phyloP scores from a whole-genome alignment of 2,329 filamentous ascomycete species.

The Colletotrichum liriopes region DNA sequence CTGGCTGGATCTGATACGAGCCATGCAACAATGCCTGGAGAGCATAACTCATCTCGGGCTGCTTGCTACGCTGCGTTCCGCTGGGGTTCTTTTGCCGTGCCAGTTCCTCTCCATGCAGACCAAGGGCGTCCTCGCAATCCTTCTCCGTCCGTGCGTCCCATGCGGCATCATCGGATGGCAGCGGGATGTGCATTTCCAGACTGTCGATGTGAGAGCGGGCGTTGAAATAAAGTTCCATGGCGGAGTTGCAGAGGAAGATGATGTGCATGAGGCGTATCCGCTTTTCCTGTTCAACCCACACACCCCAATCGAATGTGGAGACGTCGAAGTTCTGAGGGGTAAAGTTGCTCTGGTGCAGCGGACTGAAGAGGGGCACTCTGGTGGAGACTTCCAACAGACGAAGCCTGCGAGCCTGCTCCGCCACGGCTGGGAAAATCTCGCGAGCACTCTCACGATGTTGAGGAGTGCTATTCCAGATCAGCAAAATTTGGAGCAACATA shows the following conservation, averaged over 20 bases:
- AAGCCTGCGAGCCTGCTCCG: conserved; percentile 69
- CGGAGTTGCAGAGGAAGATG: conserved; percentile 75
- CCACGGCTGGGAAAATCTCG: conserved; percentile 71
- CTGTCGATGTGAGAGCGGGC: conserved; percentile 73
- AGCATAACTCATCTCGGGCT: conserved; percentile 75
- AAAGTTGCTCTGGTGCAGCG: conserved; percentile 72
- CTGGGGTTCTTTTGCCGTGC: conserved; percentile 72
- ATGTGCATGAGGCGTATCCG: conserved; percentile 76
- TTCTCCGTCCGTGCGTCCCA: conserved; percentile 76
- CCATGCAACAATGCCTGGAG: conserved; percentile 74
- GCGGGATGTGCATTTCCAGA: conserved; percentile 76
- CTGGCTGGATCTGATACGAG: conserved; percentile 72
- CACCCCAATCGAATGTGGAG: conserved; percentile 74
- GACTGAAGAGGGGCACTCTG: conserved; percentile 66
- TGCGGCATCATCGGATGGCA: conserved; percentile 80
- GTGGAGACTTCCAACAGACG: conserved; percentile 70
- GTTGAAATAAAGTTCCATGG: conserved; percentile 82
- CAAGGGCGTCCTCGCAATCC: conserved; percentile 77
- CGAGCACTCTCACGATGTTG: conserved; percentile 76
- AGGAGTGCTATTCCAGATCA: conserved; percentile 80
- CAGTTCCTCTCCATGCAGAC: conserved; percentile 71
- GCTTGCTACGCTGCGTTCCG: conserved; percentile 75
- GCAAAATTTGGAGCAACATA: conserved; percentile 72
- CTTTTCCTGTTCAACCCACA: conserved; percentile 81
- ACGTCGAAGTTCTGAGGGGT: conserved; percentile 62